Evolutionary conservation across 257 asterid species (phyloP), one percentile per base, ranked within the genome.

Genomic region (Eustoma russellianum): DNA sequence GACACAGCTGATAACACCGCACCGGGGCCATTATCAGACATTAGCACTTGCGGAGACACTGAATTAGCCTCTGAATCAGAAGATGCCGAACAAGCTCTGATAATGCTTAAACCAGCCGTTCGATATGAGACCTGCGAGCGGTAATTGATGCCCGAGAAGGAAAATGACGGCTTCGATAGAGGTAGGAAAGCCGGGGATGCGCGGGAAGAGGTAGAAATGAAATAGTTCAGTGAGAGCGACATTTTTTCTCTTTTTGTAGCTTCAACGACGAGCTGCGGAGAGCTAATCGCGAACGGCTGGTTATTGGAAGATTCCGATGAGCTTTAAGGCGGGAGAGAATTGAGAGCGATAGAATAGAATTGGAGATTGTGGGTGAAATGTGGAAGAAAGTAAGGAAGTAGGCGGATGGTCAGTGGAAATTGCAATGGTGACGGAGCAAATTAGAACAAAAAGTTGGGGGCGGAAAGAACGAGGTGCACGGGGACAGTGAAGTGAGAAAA

Each of bases 1-100:
- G 62, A 66, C 24, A 43, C 41, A 24, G 3, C 30, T 33, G 78
- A 68, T 33, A 68, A 45, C 2, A 41, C 58, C 51, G 69, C 79
- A 41, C 83, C 74, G 4, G 64, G 52, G n/a, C 94, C 93, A 67
- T 86, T 89, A 0, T 55, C 68, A 28, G 93, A 71, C 1, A 55
- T 56, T 51, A 70, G 48, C 19, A 66, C 65, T 17, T 48, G 69
- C 18, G 56, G 55, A 16, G 69, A 10, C 6, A 60, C 33, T 17
- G 53, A 40, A 17, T 43, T 24, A 0, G 52, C 40, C 52, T 69
- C 76, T 46, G 61, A 70, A 74, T 69, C 68, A n/a, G 71, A 62
- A 38, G 62, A 59, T 2, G 48, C 30, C 8, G 56, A 43, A 4
- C 63, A 66, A 3, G 71, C 70, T 48, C 64, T 63, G 2, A 60